Evolutionary conservation across 169 alveolate genomes (phyloP).

Genomic region (Neospora caninum): DNA sequence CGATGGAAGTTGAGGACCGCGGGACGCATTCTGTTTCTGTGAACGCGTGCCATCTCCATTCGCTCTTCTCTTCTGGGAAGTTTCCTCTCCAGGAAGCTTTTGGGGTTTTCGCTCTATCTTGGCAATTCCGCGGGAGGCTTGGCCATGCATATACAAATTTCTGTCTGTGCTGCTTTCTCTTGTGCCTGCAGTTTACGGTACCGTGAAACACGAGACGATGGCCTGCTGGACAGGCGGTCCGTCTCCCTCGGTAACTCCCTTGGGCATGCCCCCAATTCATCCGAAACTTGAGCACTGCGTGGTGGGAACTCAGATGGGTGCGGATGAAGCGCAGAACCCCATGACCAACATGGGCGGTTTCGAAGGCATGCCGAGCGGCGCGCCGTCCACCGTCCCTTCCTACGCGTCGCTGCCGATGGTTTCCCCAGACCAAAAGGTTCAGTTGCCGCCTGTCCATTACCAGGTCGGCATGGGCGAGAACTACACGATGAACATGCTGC

Average conservation of each 20-base stretch:
- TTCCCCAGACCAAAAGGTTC: neutral
- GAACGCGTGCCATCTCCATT: no score
- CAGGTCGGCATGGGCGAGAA: neutral
- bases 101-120: no score
- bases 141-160: no score
- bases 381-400: neutral
- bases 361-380: neutral
- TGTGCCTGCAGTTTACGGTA: constrained; percentile 8
- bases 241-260: neutral
- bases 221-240: constrained; percentile 38
- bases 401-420: neutral
- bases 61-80: no score
- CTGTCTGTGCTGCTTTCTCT: neutral
- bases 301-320: neutral
- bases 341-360: neutral
- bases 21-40: no score
- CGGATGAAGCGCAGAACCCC: neutral
- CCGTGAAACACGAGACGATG: constrained; percentile 12
- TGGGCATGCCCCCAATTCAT: neutral
- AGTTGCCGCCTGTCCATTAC: neutral
- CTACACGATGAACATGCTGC: neutral
- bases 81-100: no score
- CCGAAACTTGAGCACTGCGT: neutral
- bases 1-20: no score
- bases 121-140: no score